Evolutionary conservation across 1,284 basidiomycete genomes (phyloP).

Genomic region (Cutaneotrichosporon sp.): DNA sequence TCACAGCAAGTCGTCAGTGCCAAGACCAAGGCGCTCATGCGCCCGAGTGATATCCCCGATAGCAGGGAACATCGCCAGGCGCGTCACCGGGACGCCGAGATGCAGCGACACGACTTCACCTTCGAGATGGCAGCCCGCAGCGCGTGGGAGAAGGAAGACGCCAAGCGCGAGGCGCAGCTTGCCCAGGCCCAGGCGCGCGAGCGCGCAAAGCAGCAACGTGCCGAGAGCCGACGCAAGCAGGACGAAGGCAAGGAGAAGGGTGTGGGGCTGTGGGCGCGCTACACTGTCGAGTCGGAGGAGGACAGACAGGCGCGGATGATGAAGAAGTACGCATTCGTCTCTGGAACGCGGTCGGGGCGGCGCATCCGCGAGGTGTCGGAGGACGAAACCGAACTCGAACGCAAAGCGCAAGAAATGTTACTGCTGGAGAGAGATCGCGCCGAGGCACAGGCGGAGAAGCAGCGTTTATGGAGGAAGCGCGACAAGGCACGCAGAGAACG

Average conservation of each 20-base stretch:
- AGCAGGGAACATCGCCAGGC: constrained; percentile 8
- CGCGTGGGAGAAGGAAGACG: constrained; percentile 24
- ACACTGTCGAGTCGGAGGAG: constrained; percentile 30
- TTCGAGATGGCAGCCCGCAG: constrained; percentile 28
- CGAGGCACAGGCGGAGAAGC: neutral
- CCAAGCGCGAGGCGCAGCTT: constrained; percentile 3
- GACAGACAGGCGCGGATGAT: constrained; percentile 25
- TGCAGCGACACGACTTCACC: constrained; percentile 19
- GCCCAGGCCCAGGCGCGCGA: constrained; percentile 21
- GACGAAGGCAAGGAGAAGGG: constrained; percentile 36
- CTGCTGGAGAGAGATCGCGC: constrained; percentile 3
- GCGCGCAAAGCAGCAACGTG: constrained; percentile 15
- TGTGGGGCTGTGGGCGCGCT: constrained; percentile 35
- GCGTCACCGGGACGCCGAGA: neutral
- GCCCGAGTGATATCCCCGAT: constrained; percentile 1
- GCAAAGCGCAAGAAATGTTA: constrained; percentile 11
- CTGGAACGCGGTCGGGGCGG: constrained; percentile 36
- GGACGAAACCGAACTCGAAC: constrained; percentile 18
- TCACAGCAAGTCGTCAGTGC: neutral
- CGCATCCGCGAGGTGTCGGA: constrained; percentile 17
- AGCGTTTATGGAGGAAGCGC: neutral
- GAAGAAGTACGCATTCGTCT: constrained; percentile 25
- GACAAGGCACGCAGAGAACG: no score
- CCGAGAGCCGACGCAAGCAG: constrained; percentile 27
- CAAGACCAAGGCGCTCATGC: constrained; percentile 1